A percentile compares a stretch with the other conserved stretches of the same genome.
phyloP scores from a whole-genome alignment of 2,329 filamentous ascomycete species.

The Arthrobotrys sphaeroides region DNA sequence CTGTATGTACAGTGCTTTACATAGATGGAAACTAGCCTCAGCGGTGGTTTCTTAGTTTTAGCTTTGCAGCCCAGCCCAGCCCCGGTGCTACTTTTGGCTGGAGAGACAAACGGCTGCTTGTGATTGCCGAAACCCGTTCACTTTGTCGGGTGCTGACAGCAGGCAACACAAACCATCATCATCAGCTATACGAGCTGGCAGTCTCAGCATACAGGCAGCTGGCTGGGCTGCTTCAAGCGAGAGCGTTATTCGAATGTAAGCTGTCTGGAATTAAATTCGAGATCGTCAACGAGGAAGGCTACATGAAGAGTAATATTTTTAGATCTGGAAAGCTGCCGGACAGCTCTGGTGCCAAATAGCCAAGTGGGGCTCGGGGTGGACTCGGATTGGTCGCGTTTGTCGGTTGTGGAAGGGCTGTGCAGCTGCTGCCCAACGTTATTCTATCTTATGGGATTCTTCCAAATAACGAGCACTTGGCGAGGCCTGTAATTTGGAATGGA shows the following conservation, averaged over 20 bases:
- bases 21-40: too few relatives aligned
- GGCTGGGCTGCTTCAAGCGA: background rate
- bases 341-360: conserved; percentile 42
- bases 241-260: background rate
- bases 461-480: conserved; percentile 47
- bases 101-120: too few relatives aligned
- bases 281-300: background rate
- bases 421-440: conserved; percentile 29
- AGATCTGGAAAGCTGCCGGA: conserved; percentile 12
- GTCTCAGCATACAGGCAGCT: too few relatives aligned
- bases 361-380: conserved; percentile 14
- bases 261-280: background rate
- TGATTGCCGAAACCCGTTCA: too few relatives aligned
- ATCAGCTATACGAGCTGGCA: too few relatives aligned
- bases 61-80: too few relatives aligned
- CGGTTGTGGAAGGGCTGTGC: conserved; percentile 48
- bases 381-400: conserved; percentile 48
- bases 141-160: too few relatives aligned
- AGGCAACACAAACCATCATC: too few relatives aligned
- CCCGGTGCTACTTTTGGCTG: too few relatives aligned
- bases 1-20: too few relatives aligned
- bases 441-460: conserved; percentile 39
- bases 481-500: conserved; percentile 42
- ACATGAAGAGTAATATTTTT: conserved; percentile 39
- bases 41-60: too few relatives aligned